These are phyloP conservation scores for Artomyces pyxidatus DNA, from an alignment of 768 basidiomycete genomes.

Conservation along the genomic window DNA sequence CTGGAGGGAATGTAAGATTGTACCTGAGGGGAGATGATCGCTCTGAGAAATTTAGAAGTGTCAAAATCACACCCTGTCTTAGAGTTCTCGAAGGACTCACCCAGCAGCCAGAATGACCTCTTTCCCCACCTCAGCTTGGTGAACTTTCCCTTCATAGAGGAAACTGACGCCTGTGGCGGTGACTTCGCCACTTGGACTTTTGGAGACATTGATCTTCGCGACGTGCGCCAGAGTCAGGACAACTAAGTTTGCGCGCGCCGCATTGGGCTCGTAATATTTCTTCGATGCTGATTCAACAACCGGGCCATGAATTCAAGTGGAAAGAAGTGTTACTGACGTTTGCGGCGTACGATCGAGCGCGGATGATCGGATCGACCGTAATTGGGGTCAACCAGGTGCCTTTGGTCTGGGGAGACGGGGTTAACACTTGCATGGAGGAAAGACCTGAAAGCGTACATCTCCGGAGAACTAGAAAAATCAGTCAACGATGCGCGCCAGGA, in stretches of 20 bases:
- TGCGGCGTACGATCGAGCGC: conserved; percentile 8
- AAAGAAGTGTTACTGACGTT: conserved; percentile 1
- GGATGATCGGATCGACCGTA: conserved; percentile 1
- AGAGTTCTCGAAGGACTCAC: neutral
- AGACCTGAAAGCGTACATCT: conserved; percentile 11
- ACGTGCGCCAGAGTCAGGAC: conserved; percentile 16
- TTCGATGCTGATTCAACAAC: neutral
- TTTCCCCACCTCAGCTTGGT: conserved; percentile 4
- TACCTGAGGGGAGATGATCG: conserved; percentile 12
- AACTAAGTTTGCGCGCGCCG: conserved; percentile 13
- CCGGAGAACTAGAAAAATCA: conserved; percentile 5
- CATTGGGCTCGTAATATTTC: conserved; percentile 18
- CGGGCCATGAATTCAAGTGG: no score
- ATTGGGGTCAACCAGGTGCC: conserved; percentile 6
- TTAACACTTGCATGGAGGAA: no score
- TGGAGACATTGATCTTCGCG: conserved; percentile 3
- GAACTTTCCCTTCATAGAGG: conserved; percentile 5
- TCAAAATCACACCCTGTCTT: neutral
- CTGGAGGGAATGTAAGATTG: no score
- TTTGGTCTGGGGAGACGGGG: conserved; percentile 6
- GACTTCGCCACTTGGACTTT: neutral
- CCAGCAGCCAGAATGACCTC: conserved; percentile 14
- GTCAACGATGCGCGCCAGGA: neutral
- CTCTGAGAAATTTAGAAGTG: neutral
- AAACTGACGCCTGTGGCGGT: conserved; percentile 2